phyloP scores from a whole-genome alignment of 257 asterid genomes.

The Solanum chiquidenum region DNA sequence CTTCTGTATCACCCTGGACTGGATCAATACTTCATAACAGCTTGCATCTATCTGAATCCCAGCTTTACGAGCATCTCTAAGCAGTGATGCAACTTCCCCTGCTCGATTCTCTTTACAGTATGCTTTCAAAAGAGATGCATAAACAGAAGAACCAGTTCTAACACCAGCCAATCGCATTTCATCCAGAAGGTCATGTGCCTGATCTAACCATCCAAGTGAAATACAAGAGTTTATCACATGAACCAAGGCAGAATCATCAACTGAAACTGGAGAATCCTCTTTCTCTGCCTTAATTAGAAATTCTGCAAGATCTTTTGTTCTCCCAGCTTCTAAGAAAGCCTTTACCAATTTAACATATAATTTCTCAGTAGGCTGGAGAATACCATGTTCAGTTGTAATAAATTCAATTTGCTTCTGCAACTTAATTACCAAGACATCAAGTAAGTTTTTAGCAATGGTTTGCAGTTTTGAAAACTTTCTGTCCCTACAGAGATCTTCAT shows the following conservation, averaged over 20 bases:
- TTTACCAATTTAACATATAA: constrained; percentile 62
- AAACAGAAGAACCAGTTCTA: constrained; percentile 56
- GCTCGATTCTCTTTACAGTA: constrained; percentile 47
- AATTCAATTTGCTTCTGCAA: constrained; percentile 60
- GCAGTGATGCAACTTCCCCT: constrained; percentile 48
- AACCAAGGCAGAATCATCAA: constrained; percentile 51
- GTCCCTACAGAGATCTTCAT: constrained; percentile 52
- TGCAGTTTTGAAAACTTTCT: constrained; percentile 46
- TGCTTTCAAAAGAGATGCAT: constrained; percentile 68
- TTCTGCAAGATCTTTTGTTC: constrained; percentile 60
- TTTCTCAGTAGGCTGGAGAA: constrained; percentile 79
- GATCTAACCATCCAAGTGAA: constrained; percentile 73
- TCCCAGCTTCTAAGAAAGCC: constrained; percentile 66
- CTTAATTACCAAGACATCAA: constrained; percentile 36
- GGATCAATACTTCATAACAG: constrained; percentile 53
- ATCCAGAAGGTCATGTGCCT: constrained; percentile 85
- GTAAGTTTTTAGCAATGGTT: constrained; percentile 51
- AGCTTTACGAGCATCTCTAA: constrained; percentile 81
- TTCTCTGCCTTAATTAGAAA: constrained; percentile 56
- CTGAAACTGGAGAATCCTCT: constrained; percentile 62
- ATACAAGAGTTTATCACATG: constrained; percentile 69
- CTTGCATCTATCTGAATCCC: constrained; percentile 74
- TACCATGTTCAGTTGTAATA: constrained; percentile 68
- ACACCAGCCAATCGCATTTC: constrained; percentile 88
- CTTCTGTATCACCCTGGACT: constrained; percentile 53